Conservation (phyloP, 1,284 basidiomycete genomes). For the Malassezia nana region DNA sequence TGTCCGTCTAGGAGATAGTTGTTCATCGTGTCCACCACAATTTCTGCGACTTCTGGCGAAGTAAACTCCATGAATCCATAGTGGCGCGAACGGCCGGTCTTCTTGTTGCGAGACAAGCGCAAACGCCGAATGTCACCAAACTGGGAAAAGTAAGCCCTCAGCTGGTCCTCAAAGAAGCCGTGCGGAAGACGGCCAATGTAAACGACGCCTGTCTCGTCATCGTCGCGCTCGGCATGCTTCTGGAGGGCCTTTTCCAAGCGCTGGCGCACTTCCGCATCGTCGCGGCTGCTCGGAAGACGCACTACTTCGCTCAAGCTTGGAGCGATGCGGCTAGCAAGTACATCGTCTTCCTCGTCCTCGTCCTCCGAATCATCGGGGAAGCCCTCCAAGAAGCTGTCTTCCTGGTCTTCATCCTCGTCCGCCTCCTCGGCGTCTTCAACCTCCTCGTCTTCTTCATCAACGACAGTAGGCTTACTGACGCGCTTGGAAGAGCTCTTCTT, state of each 20-base stretch:
- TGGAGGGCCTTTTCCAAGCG: constrained; percentile 33
- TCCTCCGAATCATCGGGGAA: constrained; percentile 22
- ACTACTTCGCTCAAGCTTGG: constrained; percentile 21
- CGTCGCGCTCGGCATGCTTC: constrained; percentile 16
- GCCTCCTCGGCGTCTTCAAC: constrained; percentile 2
- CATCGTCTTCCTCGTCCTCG: constrained; percentile 38
- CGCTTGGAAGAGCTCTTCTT: background rate
- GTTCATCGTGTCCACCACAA: constrained; percentile 97
- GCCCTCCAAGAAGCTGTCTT: constrained; percentile 20
- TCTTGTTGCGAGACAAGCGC: constrained; percentile 83
- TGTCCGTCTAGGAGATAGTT: constrained; percentile 94
- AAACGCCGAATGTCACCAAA: constrained; percentile 84
- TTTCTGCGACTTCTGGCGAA: constrained; percentile 75
- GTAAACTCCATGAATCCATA: constrained; percentile 95
- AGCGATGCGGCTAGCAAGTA: constrained; percentile 12
- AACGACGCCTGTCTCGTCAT: constrained; percentile 60
- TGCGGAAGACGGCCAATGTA: constrained; percentile 86
- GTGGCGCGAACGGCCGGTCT: constrained; percentile 91
- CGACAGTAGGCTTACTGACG: background rate
- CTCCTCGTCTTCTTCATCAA: constrained; percentile 5
- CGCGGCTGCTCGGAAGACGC: constrained; percentile 38
- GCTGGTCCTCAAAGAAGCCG: constrained; percentile 91
- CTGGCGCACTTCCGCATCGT: constrained; percentile 32
- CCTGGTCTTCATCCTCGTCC: constrained; percentile 2
- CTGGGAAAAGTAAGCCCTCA: constrained; percentile 84